Conservation (phyloP, 2,329 filamentous ascomycete species). For the Alternaria sp. region DNA sequence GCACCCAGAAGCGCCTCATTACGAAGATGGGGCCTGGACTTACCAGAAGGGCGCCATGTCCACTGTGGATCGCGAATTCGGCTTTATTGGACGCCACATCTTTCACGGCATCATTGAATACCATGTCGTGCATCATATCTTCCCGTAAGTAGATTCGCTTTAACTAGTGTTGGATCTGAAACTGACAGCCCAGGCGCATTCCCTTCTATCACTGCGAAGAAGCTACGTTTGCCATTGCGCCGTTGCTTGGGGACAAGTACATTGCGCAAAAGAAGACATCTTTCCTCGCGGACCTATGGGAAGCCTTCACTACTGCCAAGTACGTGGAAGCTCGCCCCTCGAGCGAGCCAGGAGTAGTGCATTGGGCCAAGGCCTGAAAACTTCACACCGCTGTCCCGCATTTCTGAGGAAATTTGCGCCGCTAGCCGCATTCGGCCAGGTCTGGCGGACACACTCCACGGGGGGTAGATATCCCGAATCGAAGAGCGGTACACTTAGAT, state of each 20-base stretch:
- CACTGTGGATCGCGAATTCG: slow-evolving; percentile 69
- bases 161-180: neutral
- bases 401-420: neutral
- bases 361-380: neutral
- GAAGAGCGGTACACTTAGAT: neutral
- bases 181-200: slow-evolving; percentile 29
- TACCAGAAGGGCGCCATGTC: slow-evolving; percentile 67
- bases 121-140: slow-evolving; percentile 69
- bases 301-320: slow-evolving; percentile 30
- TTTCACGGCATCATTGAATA: slow-evolving; percentile 71
- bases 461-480: neutral
- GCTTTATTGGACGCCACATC: slow-evolving; percentile 68
- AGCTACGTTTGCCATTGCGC: slow-evolving; percentile 31
- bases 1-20: slow-evolving; percentile 64
- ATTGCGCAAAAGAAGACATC: slow-evolving; percentile 25
- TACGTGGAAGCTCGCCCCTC: slow-evolving; percentile 21
- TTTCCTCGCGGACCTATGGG: slow-evolving; percentile 31
- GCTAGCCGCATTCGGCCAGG: neutral
- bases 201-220: slow-evolving; percentile 38
- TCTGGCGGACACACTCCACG: neutral
- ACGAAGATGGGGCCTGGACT: slow-evolving; percentile 65
- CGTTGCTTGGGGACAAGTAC: slow-evolving; percentile 33
- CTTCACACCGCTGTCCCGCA: neutral
- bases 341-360: neutral
- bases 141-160: slow-evolving; percentile 50